Base-by-base conservation (phyloP, 352 stramenopile species). In the Blastocystis sp. region DNA sequence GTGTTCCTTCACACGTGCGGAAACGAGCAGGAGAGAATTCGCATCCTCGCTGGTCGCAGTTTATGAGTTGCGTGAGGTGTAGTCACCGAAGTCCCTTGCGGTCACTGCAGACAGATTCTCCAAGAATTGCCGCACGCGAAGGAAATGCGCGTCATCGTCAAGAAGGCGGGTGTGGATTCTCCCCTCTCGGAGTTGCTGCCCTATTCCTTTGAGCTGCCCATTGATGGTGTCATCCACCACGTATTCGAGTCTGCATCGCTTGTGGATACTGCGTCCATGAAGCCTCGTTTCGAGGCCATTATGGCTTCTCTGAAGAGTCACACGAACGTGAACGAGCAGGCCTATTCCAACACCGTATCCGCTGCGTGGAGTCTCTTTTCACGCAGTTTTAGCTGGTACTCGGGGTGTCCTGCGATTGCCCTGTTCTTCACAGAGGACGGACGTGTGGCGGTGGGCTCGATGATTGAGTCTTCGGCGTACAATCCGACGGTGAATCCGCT, bases 201-300 rank as follows among this genome's bases (percentile, higher is more conserved):
- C n/a, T 80, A 69, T 55, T 85, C 74, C 26, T 89, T 89, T 26
- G 79, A 89, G 35, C 55, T 89, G n/a, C 79, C 79, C 21, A 77
- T 89, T 62, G 26, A 76, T 29, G 79, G 79, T 9, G 29, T 77
- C 1, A 45, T 89, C 70, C 67, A 80, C 62, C 63, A 89, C 29
- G 33, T 89, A 3, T 89, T 89, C n/a, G 79, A 89, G 31, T n/a
- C 10, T 4, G 37, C 12, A 9, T 78, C 66, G 16, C 10, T 61
- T 6, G n/a, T 78, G 16, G 45, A 55, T 16, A 19, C 6, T 16
- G 45, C 45, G 9, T 55, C 45, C 16, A 16, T 55, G 6, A 55
- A 55, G 45, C 45, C 45, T 6, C 45, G 16, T 19, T 55, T 55
- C 45, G 16, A 19, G 45, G 45, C 9, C 9, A 16, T 55, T 6